Percentiles rank a stretch among this genome's conserved stretches.
Evolutionary conservation across 345 rosid species (phyloP).

Genomic region (Citrus medica): DNA sequence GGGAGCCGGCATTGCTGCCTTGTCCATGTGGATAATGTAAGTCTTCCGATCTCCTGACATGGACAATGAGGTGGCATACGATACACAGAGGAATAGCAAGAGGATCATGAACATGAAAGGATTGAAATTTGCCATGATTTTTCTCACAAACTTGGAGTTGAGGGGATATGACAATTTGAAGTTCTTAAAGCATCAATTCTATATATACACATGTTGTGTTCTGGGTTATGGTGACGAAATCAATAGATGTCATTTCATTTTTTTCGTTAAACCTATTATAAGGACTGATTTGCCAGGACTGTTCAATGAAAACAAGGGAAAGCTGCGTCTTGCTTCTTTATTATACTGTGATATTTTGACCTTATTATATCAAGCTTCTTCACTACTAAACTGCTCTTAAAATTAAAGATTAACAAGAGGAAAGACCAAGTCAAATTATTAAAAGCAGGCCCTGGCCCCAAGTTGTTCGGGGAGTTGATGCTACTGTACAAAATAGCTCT

Average conservation of each 20-base stretch:
- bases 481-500: too few species aligned
- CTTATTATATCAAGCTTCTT: background rate
- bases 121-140: slow-evolving; percentile 6
- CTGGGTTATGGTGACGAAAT: background rate
- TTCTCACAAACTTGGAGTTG: background rate
- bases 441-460: background rate
- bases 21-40: slow-evolving; percentile 49
- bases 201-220: slow-evolving; percentile 1
- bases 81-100: slow-evolving; percentile 12
- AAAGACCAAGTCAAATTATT: background rate
- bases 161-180: background rate
- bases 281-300: background rate
- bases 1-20: slow-evolving; percentile 29
- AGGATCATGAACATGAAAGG: slow-evolving; percentile 11
- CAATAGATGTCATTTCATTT: background rate
- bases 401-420: background rate
- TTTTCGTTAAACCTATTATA: too few species aligned
- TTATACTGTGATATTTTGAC: background rate
- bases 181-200: background rate
- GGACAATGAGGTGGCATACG: slow-evolving; percentile 4
- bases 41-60: slow-evolving; percentile 9
- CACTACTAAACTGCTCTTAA: background rate
- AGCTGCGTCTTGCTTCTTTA: background rate
- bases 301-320: background rate
- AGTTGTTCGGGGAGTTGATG: background rate